A percentile compares a stretch with the other conserved stretches of the same genome.
Conservation (phyloP, 2,329 filamentous ascomycete genomes). For the Metarhizium album region DNA sequence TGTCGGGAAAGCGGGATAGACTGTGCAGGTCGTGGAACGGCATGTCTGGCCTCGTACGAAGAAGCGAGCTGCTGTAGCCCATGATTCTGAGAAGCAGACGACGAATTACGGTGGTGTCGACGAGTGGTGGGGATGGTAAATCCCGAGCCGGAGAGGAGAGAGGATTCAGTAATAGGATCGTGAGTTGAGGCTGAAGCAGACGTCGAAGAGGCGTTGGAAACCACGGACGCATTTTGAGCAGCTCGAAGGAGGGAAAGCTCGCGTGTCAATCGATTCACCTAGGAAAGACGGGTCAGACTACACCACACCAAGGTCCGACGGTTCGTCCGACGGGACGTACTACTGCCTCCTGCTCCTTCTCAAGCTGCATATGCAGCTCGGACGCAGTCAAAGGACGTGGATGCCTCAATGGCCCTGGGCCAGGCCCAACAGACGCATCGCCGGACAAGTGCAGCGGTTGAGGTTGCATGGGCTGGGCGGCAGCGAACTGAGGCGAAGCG, state of each 20-base stretch:
- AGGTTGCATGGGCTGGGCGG: slow-evolving; percentile 16
- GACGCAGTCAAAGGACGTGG: slow-evolving; percentile 79
- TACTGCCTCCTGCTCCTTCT: slow-evolving; percentile 92
- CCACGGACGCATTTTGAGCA: slow-evolving; percentile 55
- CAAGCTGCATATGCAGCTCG: slow-evolving; percentile 79
- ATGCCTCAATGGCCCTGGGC: slow-evolving; percentile 69
- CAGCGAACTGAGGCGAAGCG: slow-evolving; percentile 13
- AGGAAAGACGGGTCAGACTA: not conserved
- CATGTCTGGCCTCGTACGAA: slow-evolving; percentile 28
- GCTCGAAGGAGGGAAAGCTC: slow-evolving; percentile 77
- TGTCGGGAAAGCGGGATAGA: slow-evolving; percentile 39
- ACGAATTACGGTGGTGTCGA: slow-evolving; percentile 48
- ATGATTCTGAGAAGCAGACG: slow-evolving; percentile 42
- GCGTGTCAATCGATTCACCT: slow-evolving; percentile 88
- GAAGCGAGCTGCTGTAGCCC: slow-evolving; percentile 25
- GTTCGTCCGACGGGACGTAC: slow-evolving; percentile 36
- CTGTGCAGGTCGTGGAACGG: slow-evolving; percentile 34
- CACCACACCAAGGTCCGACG: not conserved
- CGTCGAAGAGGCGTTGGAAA: slow-evolving; percentile 53
- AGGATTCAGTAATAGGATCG: slow-evolving; percentile 36
- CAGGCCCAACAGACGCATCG: slow-evolving; percentile 37
- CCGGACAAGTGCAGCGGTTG: slow-evolving; percentile 19
- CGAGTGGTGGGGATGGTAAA: slow-evolving; percentile 46
- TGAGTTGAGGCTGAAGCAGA: slow-evolving; percentile 42
- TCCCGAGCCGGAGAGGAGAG: slow-evolving; percentile 45